Base-by-base conservation (phyloP, 2,329 filamentous ascomycete genomes). In the Fusarium incarnatum region DNA sequence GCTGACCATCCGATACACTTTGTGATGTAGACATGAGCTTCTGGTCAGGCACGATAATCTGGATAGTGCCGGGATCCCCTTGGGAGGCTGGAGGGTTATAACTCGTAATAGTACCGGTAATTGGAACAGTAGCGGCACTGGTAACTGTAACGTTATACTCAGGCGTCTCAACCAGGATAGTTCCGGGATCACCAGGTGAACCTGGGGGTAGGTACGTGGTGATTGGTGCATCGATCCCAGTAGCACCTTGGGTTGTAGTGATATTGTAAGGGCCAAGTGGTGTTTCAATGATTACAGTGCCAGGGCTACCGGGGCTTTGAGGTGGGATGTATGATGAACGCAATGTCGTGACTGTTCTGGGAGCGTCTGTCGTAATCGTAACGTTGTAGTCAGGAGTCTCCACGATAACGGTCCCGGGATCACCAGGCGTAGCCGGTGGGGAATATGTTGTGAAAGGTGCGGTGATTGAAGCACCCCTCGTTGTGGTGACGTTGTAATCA, bases 41-140 rank as follows among this genome's bases (percentile, higher is more conserved):
- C 22, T 54, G 40, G 16, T 58, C 42, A 2, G 65, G 65, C 37
- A 58, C 67, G 9, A 68, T 58, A 7, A 68, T 64, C 10, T 60
- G 46, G 11, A 68, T 30, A 5, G 64, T 68, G 15, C 64, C 64
- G 15, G 64, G 58, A 9, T 68, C 65, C 4, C 65, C 65, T 18
- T 58, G 16, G 3, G 65, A 34, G 9, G 37, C 65, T 16, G 65
- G 65, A 2, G 58, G 53, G 8, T 63, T 28, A 8, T 68, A 68
- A 12, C 30, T 67, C 9, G 63, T 67, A 6, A 58, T 37, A 27
- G 30, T 30, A 22, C 46, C 48, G 5, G 57, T 62, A 15, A 15
- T 16, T 13, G 55, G 42, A 20, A 25, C 55, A 10, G 55, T 42
- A 4, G 55, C 55, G 20, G 16, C 7, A 7, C 34, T 52, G 15